Evolutionary conservation across 805 yeast species (phyloP).

Genomic region (Metschnikowia arizonensis): DNA sequence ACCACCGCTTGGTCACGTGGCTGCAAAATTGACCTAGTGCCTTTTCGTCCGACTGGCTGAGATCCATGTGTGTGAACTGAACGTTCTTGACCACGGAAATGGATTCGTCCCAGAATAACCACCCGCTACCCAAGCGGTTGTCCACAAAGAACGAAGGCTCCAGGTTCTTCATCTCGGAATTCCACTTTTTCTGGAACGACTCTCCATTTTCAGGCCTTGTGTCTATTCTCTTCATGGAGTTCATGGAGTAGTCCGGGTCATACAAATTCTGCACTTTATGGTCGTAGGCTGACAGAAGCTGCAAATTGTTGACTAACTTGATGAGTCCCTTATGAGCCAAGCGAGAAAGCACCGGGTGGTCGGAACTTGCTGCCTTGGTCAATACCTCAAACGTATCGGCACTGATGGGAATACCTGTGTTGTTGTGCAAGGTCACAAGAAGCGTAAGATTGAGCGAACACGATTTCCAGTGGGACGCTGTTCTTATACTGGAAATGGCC

Average conservation of each 20-base stretch:
- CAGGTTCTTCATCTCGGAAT: conserved; percentile 47
- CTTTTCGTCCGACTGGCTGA: conserved; percentile 40
- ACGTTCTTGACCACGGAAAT: conserved; percentile 44
- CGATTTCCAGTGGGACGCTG: conserved; percentile 54
- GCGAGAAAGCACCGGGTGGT: conserved; percentile 65
- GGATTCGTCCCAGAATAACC: conserved; percentile 69
- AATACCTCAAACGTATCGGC: conserved; percentile 41
- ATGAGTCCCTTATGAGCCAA: conserved; percentile 58
- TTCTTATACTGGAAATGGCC: conserved; percentile 24
- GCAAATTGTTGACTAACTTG: conserved; percentile 38
- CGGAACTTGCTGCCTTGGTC: conserved; percentile 46
- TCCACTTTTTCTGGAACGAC: conserved; percentile 42
- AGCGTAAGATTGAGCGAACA: conserved; percentile 46
- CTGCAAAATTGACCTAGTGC: conserved; percentile 43
- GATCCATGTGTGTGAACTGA: conserved; percentile 22
- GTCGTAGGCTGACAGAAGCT: conserved; percentile 41
- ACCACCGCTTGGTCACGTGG: conserved; percentile 53
- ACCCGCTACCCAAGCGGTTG: conserved; percentile 54
- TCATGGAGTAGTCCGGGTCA: conserved; percentile 32
- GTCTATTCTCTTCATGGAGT: conserved; percentile 39
- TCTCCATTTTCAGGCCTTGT: conserved; percentile 33
- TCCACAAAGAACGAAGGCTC: conserved; percentile 56
- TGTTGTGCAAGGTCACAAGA: conserved; percentile 50
- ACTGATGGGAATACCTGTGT: conserved; percentile 44
- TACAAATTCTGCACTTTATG: conserved; percentile 46